These are phyloP conservation scores for Cochlearia excelsa DNA, from an alignment of 345 rosid species.

Conservation along the genomic window DNA sequence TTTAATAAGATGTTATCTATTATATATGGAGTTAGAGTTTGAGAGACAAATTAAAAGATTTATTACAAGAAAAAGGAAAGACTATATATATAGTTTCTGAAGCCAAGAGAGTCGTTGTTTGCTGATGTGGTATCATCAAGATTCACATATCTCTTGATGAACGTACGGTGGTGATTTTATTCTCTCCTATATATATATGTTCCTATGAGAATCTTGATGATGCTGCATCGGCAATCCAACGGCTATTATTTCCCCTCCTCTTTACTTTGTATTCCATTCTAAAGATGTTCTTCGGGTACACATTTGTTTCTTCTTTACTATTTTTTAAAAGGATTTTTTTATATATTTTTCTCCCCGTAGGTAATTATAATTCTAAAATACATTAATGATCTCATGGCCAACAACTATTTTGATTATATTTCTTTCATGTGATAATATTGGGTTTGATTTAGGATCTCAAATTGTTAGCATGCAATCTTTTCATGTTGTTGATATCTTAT, in stretches of 20 bases:
- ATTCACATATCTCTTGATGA: conserved; percentile 65
- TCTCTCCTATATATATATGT: conserved; percentile 12
- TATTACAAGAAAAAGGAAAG: conserved; percentile 2
- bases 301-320: conserved; percentile 13
- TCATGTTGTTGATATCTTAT: neutral
- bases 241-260: conserved; percentile 16
- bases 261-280: conserved; percentile 6
- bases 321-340: neutral
- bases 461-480: conserved; percentile 9
- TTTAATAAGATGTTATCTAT: neutral
- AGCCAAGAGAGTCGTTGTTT: conserved; percentile 58
- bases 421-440: conserved; percentile 19
- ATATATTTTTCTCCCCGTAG: neutral
- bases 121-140: conserved; percentile 91
- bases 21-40: conserved; percentile 11
- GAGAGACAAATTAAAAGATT: conserved; percentile 8
- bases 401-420: conserved; percentile 10
- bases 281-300: conserved; percentile 27
- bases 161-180: conserved; percentile 20
- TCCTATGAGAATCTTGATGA: conserved; percentile 97
- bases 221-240: conserved; percentile 78
- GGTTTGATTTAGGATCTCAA: conserved; percentile 11
- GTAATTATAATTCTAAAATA: neutral
- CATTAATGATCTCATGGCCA: conserved; percentile 13
- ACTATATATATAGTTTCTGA: neutral